Percentiles rank a stretch among this genome's conserved stretches.
These are phyloP conservation scores for Corylus avellana DNA, from an alignment of 306 rosid genomes.

Conservation along the genomic window DNA sequence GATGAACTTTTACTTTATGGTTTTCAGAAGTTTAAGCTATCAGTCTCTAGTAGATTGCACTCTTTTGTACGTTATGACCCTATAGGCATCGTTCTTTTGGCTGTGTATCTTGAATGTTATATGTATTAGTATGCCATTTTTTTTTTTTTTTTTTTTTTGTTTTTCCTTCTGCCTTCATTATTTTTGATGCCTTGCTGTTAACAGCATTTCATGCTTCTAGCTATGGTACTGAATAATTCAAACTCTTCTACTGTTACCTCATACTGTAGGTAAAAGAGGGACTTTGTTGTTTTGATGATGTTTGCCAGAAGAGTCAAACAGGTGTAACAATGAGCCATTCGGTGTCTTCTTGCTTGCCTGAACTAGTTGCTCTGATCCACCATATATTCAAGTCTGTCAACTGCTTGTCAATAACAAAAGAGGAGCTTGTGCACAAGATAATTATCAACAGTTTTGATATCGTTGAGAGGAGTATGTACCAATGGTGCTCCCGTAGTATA, in stretches of 20 bases:
- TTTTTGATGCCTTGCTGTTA: too few species aligned
- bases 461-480: constrained; percentile 54
- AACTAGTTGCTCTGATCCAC: constrained; percentile 53
- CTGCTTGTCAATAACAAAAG: constrained; percentile 59
- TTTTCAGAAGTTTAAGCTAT: background rate
- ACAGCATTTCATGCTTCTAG: too few species aligned
- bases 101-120: too few species aligned
- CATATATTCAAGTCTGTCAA: constrained; percentile 50
- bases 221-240: background rate
- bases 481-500: constrained; percentile 10
- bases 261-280: constrained; percentile 35
- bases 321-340: constrained; percentile 17
- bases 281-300: constrained; percentile 26
- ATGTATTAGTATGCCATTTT: too few species aligned
- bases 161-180: too few species aligned
- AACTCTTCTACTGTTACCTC: background rate
- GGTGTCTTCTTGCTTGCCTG: constrained; percentile 37
- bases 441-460: constrained; percentile 52
- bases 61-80: too few species aligned
- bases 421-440: constrained; percentile 75
- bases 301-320: constrained; percentile 25
- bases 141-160: too few species aligned
- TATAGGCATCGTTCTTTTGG: too few species aligned
- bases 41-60: too few species aligned
- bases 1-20: background rate